Evolutionary conservation across 225 moss, liverwort and hornwort genomes (phyloP), one percentile per base, ranked within the genome.

Genomic region (Physcomitrium patens): DNA sequence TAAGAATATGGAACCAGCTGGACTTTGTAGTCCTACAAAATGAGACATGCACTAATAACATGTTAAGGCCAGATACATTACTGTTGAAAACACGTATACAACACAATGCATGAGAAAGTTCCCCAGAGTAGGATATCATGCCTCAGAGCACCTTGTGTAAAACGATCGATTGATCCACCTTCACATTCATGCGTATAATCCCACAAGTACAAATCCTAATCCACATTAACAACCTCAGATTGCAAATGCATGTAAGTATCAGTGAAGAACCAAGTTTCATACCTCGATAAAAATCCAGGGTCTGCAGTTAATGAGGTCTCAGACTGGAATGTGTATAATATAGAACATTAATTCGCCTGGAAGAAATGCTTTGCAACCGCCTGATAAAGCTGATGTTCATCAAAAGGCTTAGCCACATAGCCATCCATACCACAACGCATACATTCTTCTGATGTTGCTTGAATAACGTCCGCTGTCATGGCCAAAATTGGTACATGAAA

Each of bases 401-500:
- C 90, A 58, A 90, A 90, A 7, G 90, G 90, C 76, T 90, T 90
- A 0, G 87, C 87, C 43, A 90, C 90, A 65, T 87, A 90, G 22
- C 90, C 90, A 74, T 90, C 87, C 90, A 90, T 90, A 18, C 90
- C 90, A 65, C 82, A 87, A 8, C 84, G 84, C 53, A 81, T 78
- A 62, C 90, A 90, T 77, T 90, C 87, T 56, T 80, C 87, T 13
- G 87, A 85, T 22, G 90, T 90, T 45, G 90, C 90, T 80, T 87
- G 90, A 63, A 90, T 90, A 9, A 90, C 90, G 45, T 90, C 90
- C 16, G 90, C 90, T 63, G 90, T 90, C 90, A 90, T 90, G 20
- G 90, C 90, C 71, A 87, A 70, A 48, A 90, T 90, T 47, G 90
- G 90, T 62, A 85, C 83, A 69, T 83, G 90, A 57, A 79, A 73